Base-by-base conservation (phyloP, 441 rosid species). In the Erysimum cheiri region DNA sequence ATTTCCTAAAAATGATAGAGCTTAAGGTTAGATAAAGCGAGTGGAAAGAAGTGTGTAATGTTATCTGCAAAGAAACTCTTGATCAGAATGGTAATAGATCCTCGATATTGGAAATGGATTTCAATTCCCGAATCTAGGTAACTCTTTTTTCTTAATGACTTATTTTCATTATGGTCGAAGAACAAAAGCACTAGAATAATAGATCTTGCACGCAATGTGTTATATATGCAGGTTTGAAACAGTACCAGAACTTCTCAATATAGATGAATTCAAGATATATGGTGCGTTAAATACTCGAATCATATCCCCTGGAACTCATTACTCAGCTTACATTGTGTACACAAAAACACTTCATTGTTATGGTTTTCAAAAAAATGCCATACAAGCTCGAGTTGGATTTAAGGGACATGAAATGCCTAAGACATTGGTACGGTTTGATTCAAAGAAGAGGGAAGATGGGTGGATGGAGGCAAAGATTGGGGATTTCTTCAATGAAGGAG, bases 81-180 rank as follows among this genome's bases (percentile, higher is more conserved):
- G 55, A 84, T 89, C 65, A 53, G 44, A 2, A 77, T 88, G 89
- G 78, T 80, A 4, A 69, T 64, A 46, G 77, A 74, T 32, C 93
- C 86, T n/a, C 0, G 9, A 0, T 70, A 78, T 53, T 87, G 87
- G 87, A 13, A 24, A 41, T 87, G 89, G 96, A 64, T 40, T 32
- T 55, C 40, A 10, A 0, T 41, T 17, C 63, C 44, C 1, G 52
- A 8, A 19, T 47, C 52, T 8, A 47, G 52, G 52, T 47, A 2
- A 43, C 47, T 43, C 48, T 19, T 19, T 15, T 4, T 17, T 6
- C 48, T 6, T 43, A 43, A 14, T 43, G 22, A 43, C 22, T 43
- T 6, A 14, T 43, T 43, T 43, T 43, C 13, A 37, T 37, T 36
- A 31, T 26, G 28, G 28, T 26, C 0, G 28, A 26, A 26, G 28